Evolutionary conservation across 2,329 filamentous ascomycete species (phyloP).

Genomic region (Gnomoniopsis smithogilvyi): DNA sequence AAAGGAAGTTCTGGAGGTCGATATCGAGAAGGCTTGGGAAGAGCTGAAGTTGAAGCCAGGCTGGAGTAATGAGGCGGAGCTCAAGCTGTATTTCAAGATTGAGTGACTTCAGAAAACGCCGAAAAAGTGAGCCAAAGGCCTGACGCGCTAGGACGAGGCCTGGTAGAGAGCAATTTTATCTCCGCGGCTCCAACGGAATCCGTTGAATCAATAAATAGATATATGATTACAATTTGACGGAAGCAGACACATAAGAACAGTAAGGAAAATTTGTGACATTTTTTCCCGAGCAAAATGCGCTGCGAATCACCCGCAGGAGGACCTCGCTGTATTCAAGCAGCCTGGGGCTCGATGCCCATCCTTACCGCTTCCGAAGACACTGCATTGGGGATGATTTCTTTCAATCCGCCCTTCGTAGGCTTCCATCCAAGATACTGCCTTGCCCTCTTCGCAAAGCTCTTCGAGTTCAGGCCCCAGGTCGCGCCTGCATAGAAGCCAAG

Average conservation of each 20-base stretch:
- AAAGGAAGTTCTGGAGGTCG: constrained; percentile 67
- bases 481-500: constrained; percentile 23
- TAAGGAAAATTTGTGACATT: too few relatives aligned
- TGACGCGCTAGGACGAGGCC: background rate
- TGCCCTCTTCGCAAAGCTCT: constrained; percentile 39
- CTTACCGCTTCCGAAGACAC: constrained; percentile 37
- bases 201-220: background rate
- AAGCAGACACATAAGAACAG: too few relatives aligned
- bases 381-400: constrained; percentile 35
- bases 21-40: constrained; percentile 74
- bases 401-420: constrained; percentile 32
- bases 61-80: constrained; percentile 76
- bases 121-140: constrained; percentile 12
- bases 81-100: constrained; percentile 58
- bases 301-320: background rate
- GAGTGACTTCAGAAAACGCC: constrained; percentile 22
- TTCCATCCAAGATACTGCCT: constrained; percentile 45
- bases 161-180: background rate
- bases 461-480: constrained; percentile 40
- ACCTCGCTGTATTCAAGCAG: constrained; percentile 4
- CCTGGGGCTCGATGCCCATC: constrained; percentile 31
- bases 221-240: too few relatives aligned
- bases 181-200: background rate
- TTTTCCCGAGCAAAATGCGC: background rate
- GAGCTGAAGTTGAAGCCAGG: constrained; percentile 66